Evolutionary conservation across 805 yeast species (phyloP).

Genomic region (Maudiozyma barnettii): DNA sequence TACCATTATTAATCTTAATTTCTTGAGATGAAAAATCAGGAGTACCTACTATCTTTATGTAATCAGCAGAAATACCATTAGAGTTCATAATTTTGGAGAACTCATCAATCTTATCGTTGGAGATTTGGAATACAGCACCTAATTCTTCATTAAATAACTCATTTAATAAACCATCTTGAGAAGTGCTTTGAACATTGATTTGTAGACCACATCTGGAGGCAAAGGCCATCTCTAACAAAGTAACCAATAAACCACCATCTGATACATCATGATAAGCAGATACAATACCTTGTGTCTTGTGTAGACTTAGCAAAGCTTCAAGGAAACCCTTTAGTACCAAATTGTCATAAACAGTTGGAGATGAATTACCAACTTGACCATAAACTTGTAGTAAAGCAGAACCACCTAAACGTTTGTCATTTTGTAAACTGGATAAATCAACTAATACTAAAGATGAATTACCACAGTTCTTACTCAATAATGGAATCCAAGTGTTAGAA

Average conservation of each 20-base stretch:
- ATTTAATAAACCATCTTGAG: constrained; percentile 38
- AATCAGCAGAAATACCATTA: constrained; percentile 48
- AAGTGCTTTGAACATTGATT: constrained; percentile 35
- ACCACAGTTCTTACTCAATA: constrained; percentile 41
- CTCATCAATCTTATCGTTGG: constrained; percentile 39
- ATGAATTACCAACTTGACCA: constrained; percentile 70
- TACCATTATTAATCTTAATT: constrained; percentile 35
- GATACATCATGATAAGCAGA: constrained; percentile 91
- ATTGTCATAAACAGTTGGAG: constrained; percentile 76
- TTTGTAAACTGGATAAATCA: constrained; percentile 55
- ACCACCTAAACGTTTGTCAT: constrained; percentile 65
- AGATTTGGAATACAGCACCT: constrained; percentile 91
- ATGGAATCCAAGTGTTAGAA: constrained; percentile 92
- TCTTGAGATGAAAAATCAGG: constrained; percentile 48
- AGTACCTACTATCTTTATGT: constrained; percentile 56
- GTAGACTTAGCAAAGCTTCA: constrained; percentile 60
- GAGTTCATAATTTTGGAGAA: constrained; percentile 48
- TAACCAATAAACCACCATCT: constrained; percentile 88
- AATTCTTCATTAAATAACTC: constrained; percentile 84
- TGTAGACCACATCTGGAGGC: constrained; percentile 85
- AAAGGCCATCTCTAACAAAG: constrained; percentile 91
- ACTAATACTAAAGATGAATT: constrained; percentile 66
- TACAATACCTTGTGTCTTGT: constrained; percentile 48
- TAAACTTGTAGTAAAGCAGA: constrained; percentile 93
- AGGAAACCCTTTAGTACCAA: constrained; percentile 58